Percentiles rank a stretch among this genome's conserved stretches.
phyloP scores from a whole-genome alignment of 345 rosid species.

The Heritiera fomes region DNA sequence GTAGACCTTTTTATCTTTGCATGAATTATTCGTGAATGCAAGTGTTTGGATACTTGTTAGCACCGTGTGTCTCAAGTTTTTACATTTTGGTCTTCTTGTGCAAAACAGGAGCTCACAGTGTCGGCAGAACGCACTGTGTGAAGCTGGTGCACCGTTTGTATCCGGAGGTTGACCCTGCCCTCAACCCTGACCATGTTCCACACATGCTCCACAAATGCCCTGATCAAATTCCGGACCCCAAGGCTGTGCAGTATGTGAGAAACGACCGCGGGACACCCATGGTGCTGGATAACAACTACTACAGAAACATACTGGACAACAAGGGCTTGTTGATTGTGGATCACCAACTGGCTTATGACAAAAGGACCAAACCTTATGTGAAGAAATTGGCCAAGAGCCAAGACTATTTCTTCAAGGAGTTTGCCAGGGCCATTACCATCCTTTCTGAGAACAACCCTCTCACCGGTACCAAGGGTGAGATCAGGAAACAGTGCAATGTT shows the following conservation, averaged over 20 bases:
- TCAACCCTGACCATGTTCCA: conserved; percentile 78
- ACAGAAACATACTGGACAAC: conserved; percentile 90
- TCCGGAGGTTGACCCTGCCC: conserved; percentile 79
- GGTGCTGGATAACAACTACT: conserved; percentile 91
- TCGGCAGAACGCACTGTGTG: conserved; percentile 93
- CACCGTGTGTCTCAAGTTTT: neutral
- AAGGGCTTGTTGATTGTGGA: conserved; percentile 87
- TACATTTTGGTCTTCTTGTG: conserved; percentile 2
- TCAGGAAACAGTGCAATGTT: conserved; percentile 82
- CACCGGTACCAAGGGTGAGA: conserved; percentile 88
- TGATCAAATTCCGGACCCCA: conserved; percentile 91
- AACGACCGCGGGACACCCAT: conserved; percentile 96
- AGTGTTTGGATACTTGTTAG: neutral
- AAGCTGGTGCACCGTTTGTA: conserved; percentile 90
- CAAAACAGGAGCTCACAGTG: conserved; percentile 78
- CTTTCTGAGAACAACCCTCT: conserved; percentile 96
- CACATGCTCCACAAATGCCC: conserved; percentile 98
- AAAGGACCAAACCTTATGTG: conserved; percentile 79
- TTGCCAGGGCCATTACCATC: conserved; percentile 74
- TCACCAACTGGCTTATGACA: conserved; percentile 87
- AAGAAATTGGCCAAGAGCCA: conserved; percentile 97
- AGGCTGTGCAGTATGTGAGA: conserved; percentile 92
- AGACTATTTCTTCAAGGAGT: conserved; percentile 90
- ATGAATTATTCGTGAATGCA: neutral
- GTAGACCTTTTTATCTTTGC: conserved; percentile 22